phyloP scores from a whole-genome alignment of 2,329 filamentous ascomycete species.

The Aotearoamyces nothofagi region DNA sequence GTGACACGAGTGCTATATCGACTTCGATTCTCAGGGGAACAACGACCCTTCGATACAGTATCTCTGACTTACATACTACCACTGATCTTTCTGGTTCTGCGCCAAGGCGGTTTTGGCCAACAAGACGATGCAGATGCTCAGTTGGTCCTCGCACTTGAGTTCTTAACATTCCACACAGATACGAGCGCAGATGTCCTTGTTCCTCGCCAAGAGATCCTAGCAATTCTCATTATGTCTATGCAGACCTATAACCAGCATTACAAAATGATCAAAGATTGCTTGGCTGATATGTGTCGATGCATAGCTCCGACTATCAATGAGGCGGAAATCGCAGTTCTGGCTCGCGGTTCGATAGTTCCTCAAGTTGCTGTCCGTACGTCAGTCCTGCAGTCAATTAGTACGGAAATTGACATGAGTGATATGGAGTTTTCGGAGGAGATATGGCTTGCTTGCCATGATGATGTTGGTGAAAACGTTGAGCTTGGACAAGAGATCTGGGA shows the following conservation, averaged over 20 bases:
- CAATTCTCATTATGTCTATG: conserved; percentile 65
- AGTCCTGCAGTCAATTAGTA: conserved; percentile 76
- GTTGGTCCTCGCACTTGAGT: conserved; percentile 74
- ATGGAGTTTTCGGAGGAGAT: conserved; percentile 77
- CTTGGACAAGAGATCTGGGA: conserved; percentile 86
- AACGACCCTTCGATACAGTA: conserved; percentile 81
- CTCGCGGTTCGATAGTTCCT: conserved; percentile 63
- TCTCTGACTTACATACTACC: conserved; percentile 81
- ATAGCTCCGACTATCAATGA: conserved; percentile 66
- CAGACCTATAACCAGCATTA: conserved; percentile 85
- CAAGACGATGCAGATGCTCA: conserved; percentile 81
- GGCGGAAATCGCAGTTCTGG: conserved; percentile 60
- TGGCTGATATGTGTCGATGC: conserved; percentile 72
- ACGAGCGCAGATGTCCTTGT: conserved; percentile 61
- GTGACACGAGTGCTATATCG: conserved; percentile 84
- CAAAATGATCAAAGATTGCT: conserved; percentile 84
- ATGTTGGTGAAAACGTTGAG: conserved; percentile 73
- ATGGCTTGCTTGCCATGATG: conserved; percentile 87
- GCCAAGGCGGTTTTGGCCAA: conserved; percentile 61
- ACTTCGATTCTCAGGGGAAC: conserved; percentile 77
- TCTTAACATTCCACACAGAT: conserved; percentile 77
- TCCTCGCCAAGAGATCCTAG: conserved; percentile 60
- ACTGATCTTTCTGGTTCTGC: conserved; percentile 63
- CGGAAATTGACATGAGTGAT: conserved; percentile 84
- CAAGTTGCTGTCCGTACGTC: conserved; percentile 70